Conservation (phyloP, 139 green algal species). For the Tetraselmis chui region DNA sequence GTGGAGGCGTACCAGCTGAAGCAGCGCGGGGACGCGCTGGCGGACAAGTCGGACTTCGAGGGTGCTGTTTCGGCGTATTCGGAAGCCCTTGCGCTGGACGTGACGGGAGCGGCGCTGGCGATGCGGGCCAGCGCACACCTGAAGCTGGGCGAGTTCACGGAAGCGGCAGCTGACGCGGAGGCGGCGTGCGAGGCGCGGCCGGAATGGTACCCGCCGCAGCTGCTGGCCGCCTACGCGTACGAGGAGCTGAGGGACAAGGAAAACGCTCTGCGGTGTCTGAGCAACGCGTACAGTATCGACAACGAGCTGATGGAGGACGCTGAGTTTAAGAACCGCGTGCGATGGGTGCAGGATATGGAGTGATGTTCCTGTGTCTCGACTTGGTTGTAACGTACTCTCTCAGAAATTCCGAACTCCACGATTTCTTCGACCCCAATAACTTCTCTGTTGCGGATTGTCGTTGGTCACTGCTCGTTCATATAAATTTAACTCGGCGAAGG, state of each 20-base stretch:
- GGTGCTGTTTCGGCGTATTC: background rate
- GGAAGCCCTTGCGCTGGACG: background rate
- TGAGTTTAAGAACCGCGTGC: constrained; percentile 1
- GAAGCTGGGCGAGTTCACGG: background rate
- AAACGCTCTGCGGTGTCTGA: background rate
- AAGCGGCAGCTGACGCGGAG: background rate
- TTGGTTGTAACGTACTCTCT: too few species aligned
- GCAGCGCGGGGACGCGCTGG: background rate
- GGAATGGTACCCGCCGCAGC: background rate
- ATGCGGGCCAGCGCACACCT: background rate
- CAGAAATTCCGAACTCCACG: too few species aligned
- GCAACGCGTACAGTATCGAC: constrained; percentile 5
- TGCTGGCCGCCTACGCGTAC: background rate
- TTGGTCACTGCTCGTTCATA: too few species aligned
- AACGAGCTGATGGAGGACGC: background rate
- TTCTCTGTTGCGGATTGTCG: too few species aligned
- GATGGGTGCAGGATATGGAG: constrained; percentile 3
- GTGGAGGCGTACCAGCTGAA: background rate
- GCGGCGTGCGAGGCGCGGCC: background rate
- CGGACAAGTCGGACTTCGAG: background rate
- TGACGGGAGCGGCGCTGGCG: background rate
- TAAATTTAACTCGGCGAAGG: too few species aligned
- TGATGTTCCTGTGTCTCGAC: too few species aligned
- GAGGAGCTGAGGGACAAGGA: constrained; percentile 3
- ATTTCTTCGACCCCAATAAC: too few species aligned